Conservation (phyloP, 768 basidiomycete species). For the Tylopilus vinaceipallidus region DNA sequence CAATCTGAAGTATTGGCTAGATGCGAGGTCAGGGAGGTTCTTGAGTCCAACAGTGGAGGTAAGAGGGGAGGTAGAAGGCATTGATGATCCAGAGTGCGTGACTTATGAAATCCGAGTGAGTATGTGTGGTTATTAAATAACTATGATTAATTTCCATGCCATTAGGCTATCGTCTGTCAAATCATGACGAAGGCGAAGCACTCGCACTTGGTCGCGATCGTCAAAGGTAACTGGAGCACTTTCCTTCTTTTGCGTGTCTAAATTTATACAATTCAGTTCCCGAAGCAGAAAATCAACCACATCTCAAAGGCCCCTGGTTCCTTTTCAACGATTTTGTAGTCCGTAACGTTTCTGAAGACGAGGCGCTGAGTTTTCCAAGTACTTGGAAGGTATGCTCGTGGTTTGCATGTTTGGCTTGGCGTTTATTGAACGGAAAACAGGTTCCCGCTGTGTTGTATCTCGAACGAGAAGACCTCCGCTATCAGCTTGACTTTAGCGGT, state of each 20-base stretch:
- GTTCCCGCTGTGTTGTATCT: constrained; percentile 89
- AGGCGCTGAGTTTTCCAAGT: constrained; percentile 85
- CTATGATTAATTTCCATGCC: background rate
- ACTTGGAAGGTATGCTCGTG: constrained; percentile 77
- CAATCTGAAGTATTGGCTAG: constrained; percentile 71
- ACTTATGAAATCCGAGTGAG: constrained; percentile 75
- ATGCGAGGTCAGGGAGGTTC: constrained; percentile 46
- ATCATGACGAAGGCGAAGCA: constrained; percentile 66
- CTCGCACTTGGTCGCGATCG: constrained; percentile 84
- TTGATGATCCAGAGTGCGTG: constrained; percentile 53
- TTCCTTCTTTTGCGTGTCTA: background rate
- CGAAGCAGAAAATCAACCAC: constrained; percentile 49
- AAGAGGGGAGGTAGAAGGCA: constrained; percentile 56
- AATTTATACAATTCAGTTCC: constrained; percentile 57
- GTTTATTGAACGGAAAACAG: constrained; percentile 45
- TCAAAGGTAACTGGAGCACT: constrained; percentile 55
- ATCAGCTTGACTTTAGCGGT: constrained; percentile 57
- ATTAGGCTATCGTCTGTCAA: constrained; percentile 78
- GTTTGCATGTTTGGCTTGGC: background rate
- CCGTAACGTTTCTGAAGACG: constrained; percentile 75
- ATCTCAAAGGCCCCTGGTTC: constrained; percentile 68
- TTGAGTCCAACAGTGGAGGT: constrained; percentile 56
- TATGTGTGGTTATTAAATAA: background rate
- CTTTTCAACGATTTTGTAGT: constrained; percentile 98
- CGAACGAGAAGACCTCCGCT: constrained; percentile 65